Conservation (phyloP, 192 early-diverging fungal genomes). For the Bifiguratus adelaidae region DNA sequence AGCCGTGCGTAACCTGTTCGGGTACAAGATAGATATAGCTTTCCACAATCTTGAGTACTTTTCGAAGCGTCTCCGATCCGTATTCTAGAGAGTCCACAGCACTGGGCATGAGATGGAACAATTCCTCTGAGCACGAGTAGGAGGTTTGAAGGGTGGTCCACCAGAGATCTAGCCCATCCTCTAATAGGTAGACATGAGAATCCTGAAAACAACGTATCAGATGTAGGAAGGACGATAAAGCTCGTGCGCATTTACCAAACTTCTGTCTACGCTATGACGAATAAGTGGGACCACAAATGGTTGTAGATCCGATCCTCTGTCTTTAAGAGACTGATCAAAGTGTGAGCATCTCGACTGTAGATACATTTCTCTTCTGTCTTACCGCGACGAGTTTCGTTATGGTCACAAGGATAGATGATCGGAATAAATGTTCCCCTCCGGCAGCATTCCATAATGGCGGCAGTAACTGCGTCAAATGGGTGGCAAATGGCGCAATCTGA, state of each 20-base stretch:
- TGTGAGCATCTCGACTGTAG: neutral
- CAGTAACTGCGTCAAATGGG: conserved; percentile 58
- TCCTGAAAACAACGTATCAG: conserved; percentile 17
- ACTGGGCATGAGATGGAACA: conserved; percentile 50
- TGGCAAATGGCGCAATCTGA: conserved; percentile 63
- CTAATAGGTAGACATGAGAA: conserved; percentile 73
- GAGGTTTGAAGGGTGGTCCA: conserved; percentile 67
- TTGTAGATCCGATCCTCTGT: conserved; percentile 61
- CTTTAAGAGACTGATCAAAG: conserved; percentile 42
- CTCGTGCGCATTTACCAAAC: conserved; percentile 18
- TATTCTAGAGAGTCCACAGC: conserved; percentile 55
- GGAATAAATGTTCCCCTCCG: conserved; percentile 67
- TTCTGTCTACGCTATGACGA: conserved; percentile 57
- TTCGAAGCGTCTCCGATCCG: conserved; percentile 66
- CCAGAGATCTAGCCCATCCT: conserved; percentile 91
- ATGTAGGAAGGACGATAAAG: neutral
- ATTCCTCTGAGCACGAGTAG: conserved; percentile 26
- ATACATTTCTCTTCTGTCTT: neutral
- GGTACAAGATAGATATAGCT: conserved; percentile 66
- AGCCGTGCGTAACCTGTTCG: conserved; percentile 36
- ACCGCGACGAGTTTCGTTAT: conserved; percentile 66
- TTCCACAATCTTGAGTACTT: conserved; percentile 75
- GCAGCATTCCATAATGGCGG: conserved; percentile 75
- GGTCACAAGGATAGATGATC: conserved; percentile 65
- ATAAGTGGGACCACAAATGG: conserved; percentile 67